Percentiles rank a stretch among this genome's conserved stretches.
Evolutionary conservation across 2,329 filamentous ascomycete species (phyloP).

Genomic region (Ophiocordyceps camponoti-rufipedis): DNA sequence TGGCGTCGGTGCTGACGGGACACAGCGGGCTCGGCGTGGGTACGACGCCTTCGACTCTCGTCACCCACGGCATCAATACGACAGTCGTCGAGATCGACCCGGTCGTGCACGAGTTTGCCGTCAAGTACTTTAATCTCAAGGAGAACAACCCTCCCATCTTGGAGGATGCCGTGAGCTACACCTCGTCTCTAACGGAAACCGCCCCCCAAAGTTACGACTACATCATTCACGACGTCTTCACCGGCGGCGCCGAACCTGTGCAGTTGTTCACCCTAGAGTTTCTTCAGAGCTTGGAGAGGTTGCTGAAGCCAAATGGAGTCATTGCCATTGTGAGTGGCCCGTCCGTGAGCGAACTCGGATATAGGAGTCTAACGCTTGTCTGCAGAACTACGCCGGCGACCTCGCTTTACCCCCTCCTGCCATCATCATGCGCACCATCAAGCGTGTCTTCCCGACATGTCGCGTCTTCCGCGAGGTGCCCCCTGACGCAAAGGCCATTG

Average conservation of each 20-base stretch:
- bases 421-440: slow-evolving; percentile 69
- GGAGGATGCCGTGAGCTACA: slow-evolving; percentile 62
- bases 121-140: slow-evolving; percentile 65
- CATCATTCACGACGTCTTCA: slow-evolving; percentile 96
- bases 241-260: slow-evolving; percentile 81
- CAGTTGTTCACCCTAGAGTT: slow-evolving; percentile 80
- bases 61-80: slow-evolving; percentile 76
- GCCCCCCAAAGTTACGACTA: slow-evolving; percentile 53
- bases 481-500: slow-evolving; percentile 26
- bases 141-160: slow-evolving; percentile 64
- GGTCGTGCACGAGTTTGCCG: slow-evolving; percentile 67
- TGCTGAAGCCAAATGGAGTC: slow-evolving; percentile 63
- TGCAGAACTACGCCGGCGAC: slow-evolving; percentile 85
- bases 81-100: slow-evolving; percentile 93
- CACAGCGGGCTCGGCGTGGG: slow-evolving; percentile 74
- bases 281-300: slow-evolving; percentile 45
- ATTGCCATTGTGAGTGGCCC: slow-evolving; percentile 58
- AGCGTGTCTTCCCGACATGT: slow-evolving; percentile 69
- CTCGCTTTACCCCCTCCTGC: slow-evolving; percentile 57
- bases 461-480: slow-evolving; percentile 73
- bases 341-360: background rate
- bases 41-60: slow-evolving; percentile 72
- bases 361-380: background rate
- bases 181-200: slow-evolving; percentile 23
- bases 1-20: background rate